A percentile compares a stretch with the other conserved stretches of the same genome.
Evolutionary conservation across 371 early-diverging fungal genomes (phyloP).

Genomic region (Mortierella sp.): DNA sequence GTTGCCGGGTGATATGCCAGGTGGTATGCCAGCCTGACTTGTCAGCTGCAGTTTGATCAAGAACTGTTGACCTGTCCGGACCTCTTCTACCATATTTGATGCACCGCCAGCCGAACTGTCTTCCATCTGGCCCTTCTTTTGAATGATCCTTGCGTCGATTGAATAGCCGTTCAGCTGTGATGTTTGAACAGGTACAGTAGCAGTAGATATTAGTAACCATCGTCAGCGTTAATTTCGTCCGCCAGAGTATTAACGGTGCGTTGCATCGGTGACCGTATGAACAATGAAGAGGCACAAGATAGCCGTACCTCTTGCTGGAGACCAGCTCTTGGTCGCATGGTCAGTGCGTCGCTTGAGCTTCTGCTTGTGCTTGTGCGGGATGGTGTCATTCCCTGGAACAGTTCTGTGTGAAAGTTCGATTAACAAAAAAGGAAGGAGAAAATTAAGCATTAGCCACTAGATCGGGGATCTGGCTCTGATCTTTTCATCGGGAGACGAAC

Average conservation of each 20-base stretch:
- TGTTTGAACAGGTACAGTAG: neutral
- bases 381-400: neutral
- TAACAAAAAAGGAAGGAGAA: neutral
- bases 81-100: conserved; percentile 35
- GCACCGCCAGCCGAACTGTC: conserved; percentile 27
- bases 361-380: neutral
- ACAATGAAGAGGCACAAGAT: neutral
- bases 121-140: conserved; percentile 55
- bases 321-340: neutral
- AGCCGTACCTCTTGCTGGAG: neutral
- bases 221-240: neutral
- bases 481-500: neutral
- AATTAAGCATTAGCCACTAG: neutral
- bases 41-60: conserved; percentile 46
- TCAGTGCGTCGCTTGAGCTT: neutral
- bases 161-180: conserved; percentile 23
- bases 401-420: neutral
- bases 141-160: conserved; percentile 52
- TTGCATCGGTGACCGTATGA: neutral
- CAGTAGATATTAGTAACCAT: neutral
- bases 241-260: neutral
- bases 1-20: neutral
- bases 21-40: conserved; percentile 11
- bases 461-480: neutral
- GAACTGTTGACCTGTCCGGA: conserved; percentile 55